These are phyloP conservation scores for Solanum appendiculatum DNA, from an alignment of 257 asterid species.

Conservation along the genomic window DNA sequence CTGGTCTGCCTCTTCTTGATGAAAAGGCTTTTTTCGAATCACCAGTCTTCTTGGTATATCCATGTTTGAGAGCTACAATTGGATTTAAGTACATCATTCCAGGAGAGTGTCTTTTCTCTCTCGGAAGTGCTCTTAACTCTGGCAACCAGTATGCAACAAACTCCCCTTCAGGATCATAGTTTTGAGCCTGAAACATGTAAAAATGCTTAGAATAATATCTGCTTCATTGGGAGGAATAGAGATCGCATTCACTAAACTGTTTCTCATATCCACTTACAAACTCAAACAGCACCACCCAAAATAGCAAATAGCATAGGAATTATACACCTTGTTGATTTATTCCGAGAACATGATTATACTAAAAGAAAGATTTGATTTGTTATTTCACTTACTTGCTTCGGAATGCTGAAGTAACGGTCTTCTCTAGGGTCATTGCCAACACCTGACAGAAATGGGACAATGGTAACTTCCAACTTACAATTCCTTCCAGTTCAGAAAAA, in stretches of 20 bases:
- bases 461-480: neutral
- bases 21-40: conserved; percentile 10
- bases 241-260: neutral
- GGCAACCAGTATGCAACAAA: conserved; percentile 82
- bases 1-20: conserved; percentile 19
- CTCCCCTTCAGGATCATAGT: conserved; percentile 81
- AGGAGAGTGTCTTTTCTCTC: conserved; percentile 61
- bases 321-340: neutral
- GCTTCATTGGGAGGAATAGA: neutral
- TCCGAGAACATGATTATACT: neutral
- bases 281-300: neutral
- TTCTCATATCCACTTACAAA: neutral
- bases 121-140: conserved; percentile 52
- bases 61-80: conserved; percentile 58
- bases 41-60: conserved; percentile 29
- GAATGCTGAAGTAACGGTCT: conserved; percentile 96
- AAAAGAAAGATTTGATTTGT: neutral
- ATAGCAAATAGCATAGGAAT: neutral
- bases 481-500: neutral
- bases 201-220: neutral
- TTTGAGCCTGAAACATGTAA: conserved; percentile 55
- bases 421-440: conserved; percentile 96
- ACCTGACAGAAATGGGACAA: conserved; percentile 27
- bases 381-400: conserved; percentile 56
- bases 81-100: conserved; percentile 61